Base-by-base conservation (phyloP, 441 rosid species). In the Bruguiera hainesii region DNA sequence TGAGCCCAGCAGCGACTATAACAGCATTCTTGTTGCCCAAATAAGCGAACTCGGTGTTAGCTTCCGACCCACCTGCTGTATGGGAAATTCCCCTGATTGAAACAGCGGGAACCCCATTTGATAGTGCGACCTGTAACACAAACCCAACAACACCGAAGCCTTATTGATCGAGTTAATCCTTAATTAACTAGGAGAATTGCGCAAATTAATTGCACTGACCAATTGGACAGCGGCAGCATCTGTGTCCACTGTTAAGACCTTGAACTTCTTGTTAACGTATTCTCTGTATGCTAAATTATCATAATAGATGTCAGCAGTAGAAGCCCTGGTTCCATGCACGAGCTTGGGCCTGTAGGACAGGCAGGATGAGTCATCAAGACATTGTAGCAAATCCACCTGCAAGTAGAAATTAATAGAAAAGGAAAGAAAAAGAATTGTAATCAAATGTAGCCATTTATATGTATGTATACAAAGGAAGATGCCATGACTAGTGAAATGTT, bases 51-150 rank as follows among this genome's bases (percentile, higher is more conserved):
- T 29, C 29, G 1, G 10, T 7, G 31, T 50, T 58, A 21, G 6
- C 30, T 16, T 57, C 35, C 2, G 71, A 31, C 26, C 59, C 65
- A 2, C 65, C 71, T 13, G 71, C 71, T 2, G 57, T 68, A 30
- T 60, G 50, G n/a, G 71, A 68, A 4, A 68, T 58, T 1, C 71
- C 71, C 65, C 57, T 60, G 59, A 68, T 59, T 3, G 35, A 49
- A 1, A 68, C 28, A 2, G 35, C n/a, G 10, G 71, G 71, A 23
- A 59, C 9, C 28, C 60, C 26, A 31, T 31, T 60, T 20, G 59
- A 21, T 7, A 46, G 23, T 1, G 58, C 64, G 16, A 68, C 71
- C 57, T 67, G 71, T 39, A 57, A 58, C 46, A 37, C 46, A 37
- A 49, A 48, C 8, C 4, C 33, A 42, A 25, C 15, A 18, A 9